A percentile compares a stretch with the other conserved stretches of the same genome.
Evolutionary conservation across 768 basidiomycete species (phyloP).

Genomic region (Termitomyces sp.): DNA sequence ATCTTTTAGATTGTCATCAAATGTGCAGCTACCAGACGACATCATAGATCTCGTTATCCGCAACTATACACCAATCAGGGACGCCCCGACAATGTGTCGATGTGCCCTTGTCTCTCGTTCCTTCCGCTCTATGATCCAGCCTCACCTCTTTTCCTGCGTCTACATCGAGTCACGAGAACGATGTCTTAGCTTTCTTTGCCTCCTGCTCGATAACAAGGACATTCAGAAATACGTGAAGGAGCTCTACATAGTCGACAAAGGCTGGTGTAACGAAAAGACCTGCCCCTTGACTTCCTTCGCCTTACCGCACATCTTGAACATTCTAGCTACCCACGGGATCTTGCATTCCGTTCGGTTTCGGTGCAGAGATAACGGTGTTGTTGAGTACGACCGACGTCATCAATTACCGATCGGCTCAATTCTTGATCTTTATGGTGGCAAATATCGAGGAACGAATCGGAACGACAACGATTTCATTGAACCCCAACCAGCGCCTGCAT

Average conservation of each 20-base stretch:
- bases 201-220: neutral
- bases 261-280: neutral
- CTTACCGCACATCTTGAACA: neutral
- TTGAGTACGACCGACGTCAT: neutral
- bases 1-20: neutral
- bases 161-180: neutral
- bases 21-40: neutral
- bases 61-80: neutral
- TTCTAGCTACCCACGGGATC: neutral
- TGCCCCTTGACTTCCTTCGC: neutral
- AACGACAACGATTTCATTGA: neutral
- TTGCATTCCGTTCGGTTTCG: neutral
- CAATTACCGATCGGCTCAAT: neutral
- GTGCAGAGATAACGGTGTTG: neutral
- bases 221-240: neutral
- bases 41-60: neutral
- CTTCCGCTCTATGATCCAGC: neutral
- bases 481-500: neutral
- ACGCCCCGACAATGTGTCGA: neutral
- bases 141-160: neutral
- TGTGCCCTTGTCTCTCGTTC: neutral
- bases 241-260: neutral
- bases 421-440: neutral
- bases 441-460: neutral
- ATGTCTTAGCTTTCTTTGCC: neutral